Percentiles rank a stretch among this genome's conserved stretches.
Conservation (phyloP, 495 filamentous ascomycete species). For the Lentithecium fluviatile region DNA sequence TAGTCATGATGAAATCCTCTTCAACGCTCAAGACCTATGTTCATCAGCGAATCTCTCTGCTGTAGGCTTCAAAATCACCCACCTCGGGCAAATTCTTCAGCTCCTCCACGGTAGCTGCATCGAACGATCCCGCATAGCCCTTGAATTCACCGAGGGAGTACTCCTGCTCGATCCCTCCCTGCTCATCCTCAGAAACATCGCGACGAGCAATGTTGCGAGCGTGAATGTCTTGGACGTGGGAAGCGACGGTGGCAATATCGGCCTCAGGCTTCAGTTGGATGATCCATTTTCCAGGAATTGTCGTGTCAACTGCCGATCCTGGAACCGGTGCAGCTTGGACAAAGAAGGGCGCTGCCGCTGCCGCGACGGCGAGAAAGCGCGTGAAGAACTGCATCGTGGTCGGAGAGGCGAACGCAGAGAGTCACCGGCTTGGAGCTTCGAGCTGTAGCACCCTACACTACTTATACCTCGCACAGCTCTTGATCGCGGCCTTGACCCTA, state of each 20-base stretch:
- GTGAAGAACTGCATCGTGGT: slow-evolving; percentile 24
- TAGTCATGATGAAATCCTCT: slow-evolving; percentile 80
- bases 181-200: slow-evolving; percentile 8
- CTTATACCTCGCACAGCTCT: background rate
- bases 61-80: slow-evolving; percentile 49
- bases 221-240: slow-evolving; percentile 19
- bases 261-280: slow-evolving; percentile 17
- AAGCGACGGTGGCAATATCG: slow-evolving; percentile 10
- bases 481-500: background rate
- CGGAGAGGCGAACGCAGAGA: background rate
- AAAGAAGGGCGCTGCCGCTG: slow-evolving; percentile 11
- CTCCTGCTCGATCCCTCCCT: slow-evolving; percentile 81
- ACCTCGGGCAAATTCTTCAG: slow-evolving; percentile 94
- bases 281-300: slow-evolving; percentile 25
- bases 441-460: background rate
- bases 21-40: slow-evolving; percentile 89
- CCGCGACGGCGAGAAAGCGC: slow-evolving; percentile 19
- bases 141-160: slow-evolving; percentile 81
- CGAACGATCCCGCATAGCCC: slow-evolving; percentile 93
- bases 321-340: slow-evolving; percentile 6
- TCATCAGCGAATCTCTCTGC: background rate
- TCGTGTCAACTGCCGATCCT: background rate
- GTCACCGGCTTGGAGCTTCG: background rate
- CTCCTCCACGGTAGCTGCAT: slow-evolving; percentile 84
- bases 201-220: slow-evolving; percentile 16